Conservation (phyloP, 495 filamentous ascomycete species). For the Gamarada debralockiae region DNA sequence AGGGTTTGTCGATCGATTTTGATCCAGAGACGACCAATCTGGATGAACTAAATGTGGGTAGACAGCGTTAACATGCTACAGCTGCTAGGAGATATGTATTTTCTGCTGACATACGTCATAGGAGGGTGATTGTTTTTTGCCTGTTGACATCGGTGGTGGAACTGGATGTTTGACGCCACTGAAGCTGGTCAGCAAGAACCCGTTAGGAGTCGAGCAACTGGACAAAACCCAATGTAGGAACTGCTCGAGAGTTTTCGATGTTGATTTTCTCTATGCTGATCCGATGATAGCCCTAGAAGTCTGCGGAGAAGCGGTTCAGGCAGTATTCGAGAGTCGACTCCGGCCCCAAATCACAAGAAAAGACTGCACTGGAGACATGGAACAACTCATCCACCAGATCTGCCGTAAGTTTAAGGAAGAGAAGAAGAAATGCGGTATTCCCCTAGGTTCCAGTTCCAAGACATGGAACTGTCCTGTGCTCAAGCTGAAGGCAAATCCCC, state of each 20-base stretch:
- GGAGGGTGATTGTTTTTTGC: conserved; percentile 10
- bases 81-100: background rate
- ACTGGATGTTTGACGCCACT: conserved; percentile 12
- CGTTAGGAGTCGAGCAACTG: conserved; percentile 5
- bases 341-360: background rate
- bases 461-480: background rate
- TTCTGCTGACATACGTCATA: background rate
- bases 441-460: background rate
- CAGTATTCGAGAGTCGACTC: conserved; percentile 1
- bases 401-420: conserved; percentile 6
- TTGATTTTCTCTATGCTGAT: background rate
- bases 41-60: conserved; percentile 7
- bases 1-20: background rate
- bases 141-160: conserved; percentile 10
- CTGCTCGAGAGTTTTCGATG: background rate
- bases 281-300: conserved; percentile 8
- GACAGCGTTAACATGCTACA: too few relatives aligned
- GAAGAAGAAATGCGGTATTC: conserved; percentile 4
- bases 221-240: conserved; percentile 5
- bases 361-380: conserved; percentile 2
- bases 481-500: background rate
- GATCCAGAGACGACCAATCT: background rate
- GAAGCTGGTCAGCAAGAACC: conserved; percentile 1
- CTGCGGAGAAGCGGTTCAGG: conserved; percentile 9
- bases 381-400: conserved; percentile 1